Conservation (phyloP, 192 early-diverging fungal genomes). For the Umbelopsis vinacea region DNA sequence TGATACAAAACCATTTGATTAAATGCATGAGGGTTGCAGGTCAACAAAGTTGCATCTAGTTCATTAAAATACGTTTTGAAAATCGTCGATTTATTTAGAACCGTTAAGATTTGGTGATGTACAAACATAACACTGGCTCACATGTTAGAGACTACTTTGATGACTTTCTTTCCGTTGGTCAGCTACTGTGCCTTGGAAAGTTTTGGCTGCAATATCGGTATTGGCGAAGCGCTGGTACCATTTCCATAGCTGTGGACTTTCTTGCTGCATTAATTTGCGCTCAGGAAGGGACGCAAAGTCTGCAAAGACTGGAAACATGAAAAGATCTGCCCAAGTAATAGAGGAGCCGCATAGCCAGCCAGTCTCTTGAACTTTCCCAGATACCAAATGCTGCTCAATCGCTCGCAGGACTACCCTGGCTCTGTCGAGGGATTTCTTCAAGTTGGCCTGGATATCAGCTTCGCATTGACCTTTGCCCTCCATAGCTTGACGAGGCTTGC, state of each 20-base stretch:
- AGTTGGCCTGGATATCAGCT: constrained; percentile 2
- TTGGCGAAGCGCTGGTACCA: constrained; percentile 36
- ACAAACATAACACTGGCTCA: neutral
- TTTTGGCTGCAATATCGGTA: constrained; percentile 26
- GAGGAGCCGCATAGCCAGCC: constrained; percentile 30
- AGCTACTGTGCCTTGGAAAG: constrained; percentile 38
- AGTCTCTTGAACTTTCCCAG: neutral
- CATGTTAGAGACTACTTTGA: too few relatives aligned
- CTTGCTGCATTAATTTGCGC: constrained; percentile 10
- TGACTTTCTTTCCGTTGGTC: constrained; percentile 11
- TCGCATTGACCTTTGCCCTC: constrained; percentile 26
- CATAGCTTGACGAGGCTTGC: constrained; percentile 28
- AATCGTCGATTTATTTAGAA: too few relatives aligned
- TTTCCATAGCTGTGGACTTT: constrained; percentile 27
- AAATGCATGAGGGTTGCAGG: too few relatives aligned
- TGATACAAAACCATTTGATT: too few relatives aligned
- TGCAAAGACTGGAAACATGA: constrained; percentile 38
- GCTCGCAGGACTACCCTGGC: neutral
- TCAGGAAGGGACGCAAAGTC: constrained; percentile 36
- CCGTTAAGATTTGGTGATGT: neutral
- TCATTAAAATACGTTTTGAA: too few relatives aligned
- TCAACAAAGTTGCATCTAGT: too few relatives aligned
- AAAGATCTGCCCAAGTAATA: constrained; percentile 46
- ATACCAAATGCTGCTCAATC: constrained; percentile 7
- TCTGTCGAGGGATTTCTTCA: constrained; percentile 16